These are phyloP conservation scores for Mangifera indica DNA, from an alignment of 345 rosid genomes.

Conservation along the genomic window DNA sequence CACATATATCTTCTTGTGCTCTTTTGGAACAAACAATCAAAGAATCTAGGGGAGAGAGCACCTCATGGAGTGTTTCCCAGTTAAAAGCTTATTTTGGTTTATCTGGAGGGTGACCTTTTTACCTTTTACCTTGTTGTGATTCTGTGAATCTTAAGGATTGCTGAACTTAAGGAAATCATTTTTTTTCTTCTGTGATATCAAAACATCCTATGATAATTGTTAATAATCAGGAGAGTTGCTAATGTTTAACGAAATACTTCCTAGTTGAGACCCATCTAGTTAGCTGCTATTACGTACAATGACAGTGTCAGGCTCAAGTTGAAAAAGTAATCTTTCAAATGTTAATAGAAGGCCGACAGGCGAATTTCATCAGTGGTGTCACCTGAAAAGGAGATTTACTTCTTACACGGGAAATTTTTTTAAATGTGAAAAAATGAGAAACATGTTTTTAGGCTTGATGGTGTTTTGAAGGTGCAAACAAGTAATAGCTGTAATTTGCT, in stretches of 20 bases:
- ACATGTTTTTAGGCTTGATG: neutral
- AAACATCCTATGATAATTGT: neutral
- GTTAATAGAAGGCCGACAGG: neutral
- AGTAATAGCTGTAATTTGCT: slow-evolving; percentile 1
- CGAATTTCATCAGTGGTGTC: neutral
- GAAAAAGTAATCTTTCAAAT: neutral
- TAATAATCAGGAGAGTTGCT: too few relatives aligned
- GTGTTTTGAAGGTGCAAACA: neutral
- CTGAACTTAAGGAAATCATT: slow-evolving; percentile 6
- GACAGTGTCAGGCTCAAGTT: neutral
- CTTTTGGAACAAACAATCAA: slow-evolving; percentile 86
- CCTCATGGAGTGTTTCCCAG: slow-evolving; percentile 77
- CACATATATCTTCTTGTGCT: slow-evolving; percentile 91
- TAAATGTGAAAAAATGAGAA: neutral
- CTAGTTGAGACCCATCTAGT: neutral
- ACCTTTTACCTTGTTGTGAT: slow-evolving; percentile 2
- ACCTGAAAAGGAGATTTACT: too few relatives aligned
- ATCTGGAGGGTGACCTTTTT: slow-evolving; percentile 76
- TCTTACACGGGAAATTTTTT: neutral
- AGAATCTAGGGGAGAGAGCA: slow-evolving; percentile 61
- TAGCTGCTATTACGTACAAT: neutral
- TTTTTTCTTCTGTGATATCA: neutral
- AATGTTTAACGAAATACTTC: neutral
- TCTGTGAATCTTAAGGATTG: slow-evolving; percentile 4
- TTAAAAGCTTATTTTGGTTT: slow-evolving; percentile 86